A percentile compares a stretch with the other conserved stretches of the same genome.
Evolutionary conservation across 2,329 filamentous ascomycete species (phyloP).

Genomic region (Cladosporium sp.): DNA sequence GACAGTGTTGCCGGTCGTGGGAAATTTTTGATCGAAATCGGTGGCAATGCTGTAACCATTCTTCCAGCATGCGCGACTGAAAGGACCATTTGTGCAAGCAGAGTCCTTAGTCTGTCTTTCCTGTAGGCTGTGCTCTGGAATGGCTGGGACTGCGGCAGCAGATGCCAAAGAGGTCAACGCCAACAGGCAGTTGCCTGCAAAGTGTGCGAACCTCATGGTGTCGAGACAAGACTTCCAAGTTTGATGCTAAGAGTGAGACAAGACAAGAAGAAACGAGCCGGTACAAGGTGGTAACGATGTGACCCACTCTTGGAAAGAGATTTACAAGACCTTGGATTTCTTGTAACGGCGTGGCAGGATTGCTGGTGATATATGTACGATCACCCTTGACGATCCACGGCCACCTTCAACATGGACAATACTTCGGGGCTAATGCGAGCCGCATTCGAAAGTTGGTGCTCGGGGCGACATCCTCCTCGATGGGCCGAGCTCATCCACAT

Average conservation of each 20-base stretch:
- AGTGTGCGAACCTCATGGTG: slow-evolving; percentile 13
- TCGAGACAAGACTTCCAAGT: not conserved
- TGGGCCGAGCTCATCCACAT: not conserved
- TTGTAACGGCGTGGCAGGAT: not conserved
- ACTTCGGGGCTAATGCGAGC: slow-evolving; percentile 2
- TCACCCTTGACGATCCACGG: not conserved
- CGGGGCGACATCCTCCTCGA: not conserved
- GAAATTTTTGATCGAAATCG: slow-evolving; percentile 38
- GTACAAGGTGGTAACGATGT: not conserved
- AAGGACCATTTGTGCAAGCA: slow-evolving; percentile 34
- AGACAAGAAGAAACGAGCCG: not conserved
- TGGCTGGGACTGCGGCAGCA: slow-evolving; percentile 7
- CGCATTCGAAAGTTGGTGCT: not conserved
- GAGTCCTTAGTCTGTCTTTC: slow-evolving; percentile 18
- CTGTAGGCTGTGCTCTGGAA: slow-evolving; percentile 2
- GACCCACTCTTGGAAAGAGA: slow-evolving; percentile 3
- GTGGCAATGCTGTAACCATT: slow-evolving; percentile 37
- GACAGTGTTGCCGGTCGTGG: slow-evolving; percentile 33
- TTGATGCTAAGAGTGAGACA: not conserved
- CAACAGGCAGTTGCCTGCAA: slow-evolving; percentile 13
- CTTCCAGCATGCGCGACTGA: slow-evolving; percentile 36
- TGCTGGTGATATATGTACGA: not conserved
- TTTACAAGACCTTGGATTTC: slow-evolving; percentile 6
- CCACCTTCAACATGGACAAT: not conserved
- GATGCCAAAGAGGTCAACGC: slow-evolving; percentile 11